These are phyloP conservation scores for Sclerospora graminicola DNA, from an alignment of 352 stramenopile species.

Conservation along the genomic window DNA sequence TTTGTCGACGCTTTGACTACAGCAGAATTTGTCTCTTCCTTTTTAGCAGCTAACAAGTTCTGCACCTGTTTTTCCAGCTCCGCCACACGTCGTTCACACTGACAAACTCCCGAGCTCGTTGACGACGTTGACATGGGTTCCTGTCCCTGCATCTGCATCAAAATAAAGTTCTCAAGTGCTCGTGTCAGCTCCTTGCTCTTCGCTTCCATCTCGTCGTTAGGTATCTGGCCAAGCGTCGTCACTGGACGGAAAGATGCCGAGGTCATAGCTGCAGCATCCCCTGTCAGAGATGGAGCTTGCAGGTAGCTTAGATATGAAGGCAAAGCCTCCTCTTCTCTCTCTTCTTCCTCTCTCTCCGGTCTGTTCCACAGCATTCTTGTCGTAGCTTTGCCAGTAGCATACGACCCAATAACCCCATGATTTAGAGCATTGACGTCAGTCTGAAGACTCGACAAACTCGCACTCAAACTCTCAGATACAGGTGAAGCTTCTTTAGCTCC, in stretches of 20 bases:
- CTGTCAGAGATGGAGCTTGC: constrained; percentile 19
- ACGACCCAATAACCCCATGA: constrained; percentile 38
- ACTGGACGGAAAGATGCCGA: constrained; percentile 1
- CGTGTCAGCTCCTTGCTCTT: constrained; percentile 40
- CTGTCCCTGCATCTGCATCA: constrained; percentile 31
- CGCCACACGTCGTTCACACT: constrained; percentile 39
- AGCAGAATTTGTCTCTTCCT: background rate
- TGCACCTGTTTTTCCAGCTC: constrained; percentile 53
- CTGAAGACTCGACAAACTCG: constrained; percentile 3
- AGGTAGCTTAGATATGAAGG: constrained; percentile 69
- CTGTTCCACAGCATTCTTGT: constrained; percentile 46
- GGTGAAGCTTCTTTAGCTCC: background rate
- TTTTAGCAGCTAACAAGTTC: constrained; percentile 13
- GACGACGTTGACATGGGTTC: background rate
- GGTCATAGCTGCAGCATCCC: constrained; percentile 1
- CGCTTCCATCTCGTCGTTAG: constrained; percentile 18
- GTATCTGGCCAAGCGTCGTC: background rate
- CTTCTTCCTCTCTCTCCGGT: constrained; percentile 49
- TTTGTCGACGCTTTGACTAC: constrained; percentile 3
- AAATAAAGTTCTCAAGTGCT: constrained; percentile 46
- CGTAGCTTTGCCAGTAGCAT: constrained; percentile 11
- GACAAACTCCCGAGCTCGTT: constrained; percentile 9
- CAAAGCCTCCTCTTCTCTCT: constrained; percentile 58
- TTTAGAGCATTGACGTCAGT: constrained; percentile 1
- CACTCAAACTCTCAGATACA: constrained; percentile 1